Base-by-base conservation (phyloP, 176 grass and related monocot genomes). In the Hordeum marinum region DNA sequence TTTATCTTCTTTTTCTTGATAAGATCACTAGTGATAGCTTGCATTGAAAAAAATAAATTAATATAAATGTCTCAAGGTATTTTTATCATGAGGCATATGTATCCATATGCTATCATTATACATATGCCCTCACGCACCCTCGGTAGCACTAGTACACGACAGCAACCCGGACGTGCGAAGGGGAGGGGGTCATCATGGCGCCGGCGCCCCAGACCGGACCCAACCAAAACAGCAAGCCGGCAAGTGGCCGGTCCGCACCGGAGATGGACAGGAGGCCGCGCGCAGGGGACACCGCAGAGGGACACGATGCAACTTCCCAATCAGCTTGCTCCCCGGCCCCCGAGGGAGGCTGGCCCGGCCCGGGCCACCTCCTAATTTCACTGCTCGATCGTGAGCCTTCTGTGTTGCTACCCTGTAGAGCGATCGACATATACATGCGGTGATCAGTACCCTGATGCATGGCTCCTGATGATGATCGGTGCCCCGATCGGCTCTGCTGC, bases 301-400 rank as follows among this genome's bases (percentile, higher is more conserved):
- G 82, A 89, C 87, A 89, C 60, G 76, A 81, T 13, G 82, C 82
- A 76, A 89, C 82, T 29, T 85, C 68, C 43, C 74, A 55, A 80
- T 75, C 71, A 75, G 45, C 23, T 26, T 84, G 74, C 75, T 76
- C 29, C 67, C 75, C 81, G 11, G 43, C 6, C 32, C 60, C 20
- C 54, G n/a, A 73, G 55, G 65, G 23, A 5, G 37, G 15, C 21
- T 35, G 35, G 35, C 36, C 76, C 3, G 29, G 45, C 1, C 63
- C 42, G 32, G 32, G 32, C 3, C 32, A 42, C 13, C 15, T 34
- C 21, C 18, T 23, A 52, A 48, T 11, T 43, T 50, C 70, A 58
- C 65, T 46, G 40, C 58, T 42, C n/a, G 1, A 43, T 17, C 35
- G 43, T 68, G 45, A 13, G 15, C 9, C 0, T 23, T 10, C 29